Evolutionary conservation across 805 yeast species (phyloP).

Genomic region (Vanderwaltozyma tropicalis): DNA sequence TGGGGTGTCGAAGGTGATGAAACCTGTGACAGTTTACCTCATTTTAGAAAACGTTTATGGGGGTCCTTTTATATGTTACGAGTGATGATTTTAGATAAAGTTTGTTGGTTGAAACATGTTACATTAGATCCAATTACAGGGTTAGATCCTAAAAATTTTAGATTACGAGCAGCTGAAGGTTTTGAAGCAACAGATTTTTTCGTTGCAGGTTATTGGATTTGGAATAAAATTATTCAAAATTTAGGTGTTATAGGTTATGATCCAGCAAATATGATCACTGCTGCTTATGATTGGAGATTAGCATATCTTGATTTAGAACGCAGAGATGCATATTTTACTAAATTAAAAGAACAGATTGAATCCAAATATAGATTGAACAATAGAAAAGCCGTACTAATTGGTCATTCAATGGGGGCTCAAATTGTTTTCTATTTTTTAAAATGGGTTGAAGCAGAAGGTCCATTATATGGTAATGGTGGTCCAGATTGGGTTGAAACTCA

Average conservation of each 20-base stretch:
- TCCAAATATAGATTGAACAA: constrained; percentile 40
- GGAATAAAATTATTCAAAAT: constrained; percentile 94
- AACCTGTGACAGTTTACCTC: constrained; percentile 74
- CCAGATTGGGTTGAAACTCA: constrained; percentile 75
- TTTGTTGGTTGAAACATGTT: constrained; percentile 88
- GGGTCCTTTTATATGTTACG: constrained; percentile 93
- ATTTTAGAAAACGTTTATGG: constrained; percentile 90
- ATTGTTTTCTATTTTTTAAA: constrained; percentile 78
- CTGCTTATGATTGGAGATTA: constrained; percentile 94
- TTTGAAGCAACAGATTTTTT: constrained; percentile 95
- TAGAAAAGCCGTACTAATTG: constrained; percentile 62
- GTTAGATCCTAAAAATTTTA: constrained; percentile 76
- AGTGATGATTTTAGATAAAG: constrained; percentile 83
- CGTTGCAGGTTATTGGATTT: constrained; percentile 96
- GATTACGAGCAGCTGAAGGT: constrained; percentile 85
- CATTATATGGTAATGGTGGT: constrained; percentile 85
- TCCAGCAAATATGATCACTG: constrained; percentile 80
- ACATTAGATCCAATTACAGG: constrained; percentile 88
- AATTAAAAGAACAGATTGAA: constrained; percentile 67
- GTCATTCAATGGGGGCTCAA: constrained; percentile 97
- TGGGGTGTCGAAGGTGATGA: constrained; percentile 75
- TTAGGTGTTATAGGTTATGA: constrained; percentile 91
- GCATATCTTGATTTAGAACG: constrained; percentile 80
- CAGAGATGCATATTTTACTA: constrained; percentile 77
- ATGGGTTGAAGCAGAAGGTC: constrained; percentile 92